A percentile compares a stretch with the other conserved stretches of the same genome.
Conservation (phyloP, 768 basidiomycete genomes). For the Leucocoprinus sp. region DNA sequence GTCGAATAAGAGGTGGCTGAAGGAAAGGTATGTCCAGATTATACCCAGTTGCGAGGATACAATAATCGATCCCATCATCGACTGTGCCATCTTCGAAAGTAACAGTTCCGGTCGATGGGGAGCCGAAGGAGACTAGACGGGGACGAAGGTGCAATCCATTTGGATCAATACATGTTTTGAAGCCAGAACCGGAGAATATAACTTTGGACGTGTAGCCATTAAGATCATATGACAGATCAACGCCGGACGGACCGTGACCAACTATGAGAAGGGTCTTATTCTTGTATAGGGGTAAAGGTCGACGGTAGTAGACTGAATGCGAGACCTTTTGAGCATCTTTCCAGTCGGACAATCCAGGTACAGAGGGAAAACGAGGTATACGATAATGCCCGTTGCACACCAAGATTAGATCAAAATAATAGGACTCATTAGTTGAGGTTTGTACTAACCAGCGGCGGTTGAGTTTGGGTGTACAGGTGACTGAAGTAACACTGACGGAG, state of each 20-base stretch:
- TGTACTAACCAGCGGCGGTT: constrained; percentile 41
- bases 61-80: constrained; percentile 49
- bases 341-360: constrained; percentile 58
- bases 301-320: constrained; percentile 67
- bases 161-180: constrained; percentile 22
- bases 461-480: constrained; percentile 26
- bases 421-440: constrained; percentile 21
- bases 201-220: constrained; percentile 33
- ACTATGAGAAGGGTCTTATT: constrained; percentile 38
- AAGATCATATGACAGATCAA: constrained; percentile 60
- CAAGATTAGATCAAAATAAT: constrained; percentile 55
- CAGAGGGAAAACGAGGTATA: constrained; percentile 51
- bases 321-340: constrained; percentile 38
- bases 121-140: constrained; percentile 32
- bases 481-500: constrained; percentile 43
- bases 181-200: constrained; percentile 45
- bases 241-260: constrained; percentile 57
- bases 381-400: constrained; percentile 74
- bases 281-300: constrained; percentile 29
- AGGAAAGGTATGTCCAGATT: constrained; percentile 60
- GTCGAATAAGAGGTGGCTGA: constrained; percentile 17
- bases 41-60: constrained; percentile 75
- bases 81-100: constrained; percentile 35
- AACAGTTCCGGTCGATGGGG: constrained; percentile 9
- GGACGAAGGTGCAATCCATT: constrained; percentile 31